Evolutionary conservation across 345 rosid genomes (phyloP).

Genomic region (Pistacia atlantica): DNA sequence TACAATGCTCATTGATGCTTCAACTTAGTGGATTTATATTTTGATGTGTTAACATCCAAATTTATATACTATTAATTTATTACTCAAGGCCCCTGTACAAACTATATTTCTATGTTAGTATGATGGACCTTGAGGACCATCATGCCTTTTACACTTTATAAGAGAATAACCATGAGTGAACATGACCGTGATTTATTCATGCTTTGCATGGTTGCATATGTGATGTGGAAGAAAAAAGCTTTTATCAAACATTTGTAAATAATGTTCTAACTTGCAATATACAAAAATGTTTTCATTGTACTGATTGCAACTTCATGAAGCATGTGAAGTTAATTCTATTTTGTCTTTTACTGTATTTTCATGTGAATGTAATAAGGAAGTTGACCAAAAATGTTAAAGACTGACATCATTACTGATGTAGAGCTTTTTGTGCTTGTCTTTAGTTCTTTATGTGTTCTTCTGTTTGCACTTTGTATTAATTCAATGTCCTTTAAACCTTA

Average conservation of each 20-base stretch:
- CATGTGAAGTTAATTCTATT: no score
- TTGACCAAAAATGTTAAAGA: not conserved
- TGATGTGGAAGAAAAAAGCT: not conserved
- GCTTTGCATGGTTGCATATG: not conserved
- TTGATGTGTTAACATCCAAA: not conserved
- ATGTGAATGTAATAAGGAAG: no score
- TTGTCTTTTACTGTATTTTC: no score
- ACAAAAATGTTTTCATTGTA: not conserved
- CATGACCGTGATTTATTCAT: not conserved
- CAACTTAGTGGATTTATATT: not conserved
- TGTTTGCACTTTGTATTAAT: constrained; percentile 1
- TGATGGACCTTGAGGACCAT: not conserved
- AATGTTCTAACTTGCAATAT: not conserved
- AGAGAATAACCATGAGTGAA: not conserved
- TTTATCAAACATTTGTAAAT: not conserved
- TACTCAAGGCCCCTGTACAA: not conserved
- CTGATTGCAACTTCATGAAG: no score
- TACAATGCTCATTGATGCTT: constrained; percentile 23
- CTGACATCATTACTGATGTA: not conserved
- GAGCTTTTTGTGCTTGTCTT: not conserved
- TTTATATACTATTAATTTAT: not conserved
- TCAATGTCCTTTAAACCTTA: not conserved
- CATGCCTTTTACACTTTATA: not conserved
- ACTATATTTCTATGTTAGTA: constrained; percentile 2
- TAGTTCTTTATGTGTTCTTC: constrained; percentile 9